These are phyloP conservation scores for Eimeria acervulina DNA, from an alignment of 169 alveolate genomes.

Conservation along the genomic window DNA sequence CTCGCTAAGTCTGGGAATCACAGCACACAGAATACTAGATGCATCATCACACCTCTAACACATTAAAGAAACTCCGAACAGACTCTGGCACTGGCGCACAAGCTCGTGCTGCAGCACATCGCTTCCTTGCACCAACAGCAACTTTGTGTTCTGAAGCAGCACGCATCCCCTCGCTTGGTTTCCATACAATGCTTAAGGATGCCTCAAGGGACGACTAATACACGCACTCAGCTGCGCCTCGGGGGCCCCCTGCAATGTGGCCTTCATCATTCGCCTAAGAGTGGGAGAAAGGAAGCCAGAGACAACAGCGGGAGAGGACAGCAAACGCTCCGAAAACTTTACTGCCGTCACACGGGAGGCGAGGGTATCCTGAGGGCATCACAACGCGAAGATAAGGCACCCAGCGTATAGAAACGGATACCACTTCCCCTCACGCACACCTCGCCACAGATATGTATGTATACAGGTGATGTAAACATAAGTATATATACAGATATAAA, in stretches of 20 bases:
- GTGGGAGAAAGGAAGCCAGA: constrained; percentile 94
- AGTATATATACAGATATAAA: no score
- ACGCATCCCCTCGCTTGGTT: not conserved
- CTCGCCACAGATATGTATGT: not conserved
- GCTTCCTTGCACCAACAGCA: not conserved
- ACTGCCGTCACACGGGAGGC: constrained; percentile 90
- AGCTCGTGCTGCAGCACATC: not conserved
- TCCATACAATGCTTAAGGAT: not conserved
- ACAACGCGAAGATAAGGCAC: not conserved
- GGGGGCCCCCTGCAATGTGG: constrained; percentile 86
- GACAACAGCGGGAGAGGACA: constrained; percentile 94
- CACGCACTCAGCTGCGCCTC: constrained; percentile 83
- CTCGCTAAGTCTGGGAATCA: constrained; percentile 72
- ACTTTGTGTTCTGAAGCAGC: not conserved
- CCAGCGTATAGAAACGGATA: not conserved
- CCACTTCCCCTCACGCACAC: not conserved
- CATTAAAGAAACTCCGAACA: not conserved
- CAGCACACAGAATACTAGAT: not conserved
- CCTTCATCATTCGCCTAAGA: constrained; percentile 86
- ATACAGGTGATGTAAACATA: no score
- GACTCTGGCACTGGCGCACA: not conserved
- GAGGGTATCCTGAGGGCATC: constrained; percentile 83
- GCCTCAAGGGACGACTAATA: no score
- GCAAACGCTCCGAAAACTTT: constrained; percentile 93
- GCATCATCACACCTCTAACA: not conserved